phyloP scores from a whole-genome alignment of 331 rosid species.

The Ulmus americana region DNA sequence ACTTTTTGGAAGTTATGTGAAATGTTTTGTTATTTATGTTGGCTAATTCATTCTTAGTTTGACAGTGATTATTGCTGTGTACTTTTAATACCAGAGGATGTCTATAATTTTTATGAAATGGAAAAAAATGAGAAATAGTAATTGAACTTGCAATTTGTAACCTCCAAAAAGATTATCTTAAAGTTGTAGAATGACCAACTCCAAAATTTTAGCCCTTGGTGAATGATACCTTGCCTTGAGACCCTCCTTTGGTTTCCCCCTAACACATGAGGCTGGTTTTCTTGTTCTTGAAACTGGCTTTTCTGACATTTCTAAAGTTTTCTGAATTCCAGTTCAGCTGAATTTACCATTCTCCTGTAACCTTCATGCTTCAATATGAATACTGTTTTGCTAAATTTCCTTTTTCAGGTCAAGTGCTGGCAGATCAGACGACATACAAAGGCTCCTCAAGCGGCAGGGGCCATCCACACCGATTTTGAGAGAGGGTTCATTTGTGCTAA shows the following conservation, averaged over 20 bases:
- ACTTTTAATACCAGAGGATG: not conserved
- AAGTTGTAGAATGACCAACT: conserved; percentile 2
- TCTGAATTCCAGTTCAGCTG: not conserved
- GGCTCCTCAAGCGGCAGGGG: conserved; percentile 98
- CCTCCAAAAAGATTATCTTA: not conserved
- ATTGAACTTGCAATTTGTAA: not conserved
- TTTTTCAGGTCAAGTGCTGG: conserved; percentile 90
- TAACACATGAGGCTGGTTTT: not conserved
- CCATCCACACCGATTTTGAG: conserved; percentile 96
- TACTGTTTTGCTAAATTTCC: not conserved
- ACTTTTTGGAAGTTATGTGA: not conserved
- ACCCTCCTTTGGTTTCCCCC: not conserved
- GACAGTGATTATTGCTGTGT: not conserved
- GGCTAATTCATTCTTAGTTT: not conserved
- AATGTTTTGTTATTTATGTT: not conserved
- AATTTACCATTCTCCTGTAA: not conserved
- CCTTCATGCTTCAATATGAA: not conserved
- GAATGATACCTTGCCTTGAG: not conserved
- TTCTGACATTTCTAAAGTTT: not conserved
- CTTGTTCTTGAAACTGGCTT: not conserved
- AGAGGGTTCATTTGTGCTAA: conserved; percentile 97
- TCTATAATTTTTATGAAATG: not conserved
- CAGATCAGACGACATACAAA: conserved; percentile 93
- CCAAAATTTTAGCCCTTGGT: not conserved
- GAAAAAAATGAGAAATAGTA: not conserved